Evolutionary conservation across 1,284 basidiomycete species (phyloP), one percentile per base, ranked within the genome.

Genomic region (Ustilago nuda): DNA sequence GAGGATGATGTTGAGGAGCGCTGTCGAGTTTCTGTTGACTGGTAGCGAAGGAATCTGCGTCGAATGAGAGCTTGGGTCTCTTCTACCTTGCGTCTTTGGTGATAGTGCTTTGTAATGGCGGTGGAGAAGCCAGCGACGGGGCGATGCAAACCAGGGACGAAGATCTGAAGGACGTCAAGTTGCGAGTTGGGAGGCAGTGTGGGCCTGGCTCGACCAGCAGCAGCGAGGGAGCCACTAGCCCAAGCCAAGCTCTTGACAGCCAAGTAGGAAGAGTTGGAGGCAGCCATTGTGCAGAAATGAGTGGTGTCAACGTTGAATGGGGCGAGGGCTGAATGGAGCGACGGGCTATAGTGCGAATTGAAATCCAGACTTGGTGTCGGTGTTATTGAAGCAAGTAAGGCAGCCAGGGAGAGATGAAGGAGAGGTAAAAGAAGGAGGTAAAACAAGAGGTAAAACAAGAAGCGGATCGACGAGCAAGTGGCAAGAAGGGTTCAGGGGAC

Each of bases 91-190:
- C 65, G 66, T 45, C 76, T 33, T n/a, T 66, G 61, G 32, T 66
- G 65, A 57, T 76, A 67, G 61, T 75, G 73, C 61, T 67, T 72
- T 43, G 60, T 64, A 57, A 77, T 50, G 41, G 74, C 66, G n/a
- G 74, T 71, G 19, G 78, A 73, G 30, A 66, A 67, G 51, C 56
- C 43, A 0, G 69, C 62, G 12, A 56, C 30, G 30, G 69, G 56
- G 0, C 56, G 51, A 13, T 37, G 61, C 12, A 79, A 46, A 37
- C 74, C 73, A 19, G 78, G 78, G 7, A 61, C 74, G 30, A 79
- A 79, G 67, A 77, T 67, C 23, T 76, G 66, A 35, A 79, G 66
- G 13, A 79, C 66, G 19, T 79, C 78, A 50, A 56, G n/a, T 59
- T 79, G 78, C 37, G 19, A 59, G 30, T 32, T 36, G 15, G 66